Evolutionary conservation across 2,329 filamentous ascomycete genomes (phyloP), one percentile per base, ranked within the genome.

Genomic region (Cladophialophora exuberans): DNA sequence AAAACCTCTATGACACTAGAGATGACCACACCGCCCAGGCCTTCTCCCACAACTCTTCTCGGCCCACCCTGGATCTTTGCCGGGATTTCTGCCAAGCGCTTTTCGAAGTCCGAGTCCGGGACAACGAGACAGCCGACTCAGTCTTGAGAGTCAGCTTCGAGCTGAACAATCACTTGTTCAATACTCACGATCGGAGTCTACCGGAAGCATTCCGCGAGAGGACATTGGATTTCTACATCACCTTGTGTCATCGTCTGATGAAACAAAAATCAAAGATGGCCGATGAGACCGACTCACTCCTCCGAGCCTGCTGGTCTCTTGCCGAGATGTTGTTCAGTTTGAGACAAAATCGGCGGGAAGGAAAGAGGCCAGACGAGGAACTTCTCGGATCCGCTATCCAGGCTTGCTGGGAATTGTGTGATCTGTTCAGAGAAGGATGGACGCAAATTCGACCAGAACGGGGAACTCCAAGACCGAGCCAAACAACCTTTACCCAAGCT

Each of bases 281-380:
- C 0, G 86, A 88, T 59, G 90, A 96, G 66, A 93, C 90, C 0
- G 91, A 96, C 69, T 86, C 89, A 5, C 79, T 97, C 3, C 79
- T 97, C 3, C 83, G 87, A 52, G 89, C 91, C 18, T 96, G 92
- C 68, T 97, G 93, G 93, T 83, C 86, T 2, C 74, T 97, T 10
- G 90, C 92, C 6, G 92, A 96, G 71, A 95, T 95, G 85, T 82
- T 97, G 0, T 96, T 96, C 72, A 95, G 85, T 68, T 80, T 97
- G 35, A 86, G 91, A 2, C 91, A 96, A 66, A 93, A 86, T 69
- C 85, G 82, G 60, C 81, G 87, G 28, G 89, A 94, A 62, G 85
- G 84, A 17, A 88, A 83, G 63, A 75, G 79, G 0, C 79, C 88
- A 0, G 90, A 96, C 61, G 90, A 93, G 66, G 92, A 96, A 66